Evolutionary conservation across 1,284 basidiomycete species (phyloP).

Genomic region (Omphalotus olearius): DNA sequence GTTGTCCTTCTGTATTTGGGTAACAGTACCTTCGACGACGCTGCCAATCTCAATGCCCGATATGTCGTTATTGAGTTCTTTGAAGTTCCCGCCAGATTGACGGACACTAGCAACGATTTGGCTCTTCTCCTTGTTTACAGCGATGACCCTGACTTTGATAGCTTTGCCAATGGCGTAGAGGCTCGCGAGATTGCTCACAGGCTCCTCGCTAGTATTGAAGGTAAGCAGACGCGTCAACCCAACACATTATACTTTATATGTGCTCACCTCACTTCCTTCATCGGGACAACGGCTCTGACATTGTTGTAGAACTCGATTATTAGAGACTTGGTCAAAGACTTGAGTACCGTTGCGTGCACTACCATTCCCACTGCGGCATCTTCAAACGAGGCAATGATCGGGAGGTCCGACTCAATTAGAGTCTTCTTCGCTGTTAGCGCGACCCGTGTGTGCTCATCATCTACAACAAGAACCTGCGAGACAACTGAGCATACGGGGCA

Average conservation of each 20-base stretch:
- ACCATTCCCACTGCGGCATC: constrained; percentile 73
- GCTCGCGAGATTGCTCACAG: constrained; percentile 59
- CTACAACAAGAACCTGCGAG: constrained; percentile 78
- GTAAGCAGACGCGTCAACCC: background rate
- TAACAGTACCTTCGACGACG: constrained; percentile 64
- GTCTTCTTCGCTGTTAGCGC: constrained; percentile 92
- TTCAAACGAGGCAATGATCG: constrained; percentile 63
- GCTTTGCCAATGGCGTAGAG: constrained; percentile 80
- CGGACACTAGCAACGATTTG: constrained; percentile 86
- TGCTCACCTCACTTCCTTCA: constrained; percentile 74
- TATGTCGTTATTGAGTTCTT: constrained; percentile 53
- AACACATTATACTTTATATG: no score
- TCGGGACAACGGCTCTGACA: constrained; percentile 79
- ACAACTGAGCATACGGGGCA: constrained; percentile 4
- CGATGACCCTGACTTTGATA: constrained; percentile 82
- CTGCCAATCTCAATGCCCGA: constrained; percentile 75
- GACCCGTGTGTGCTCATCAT: constrained; percentile 80
- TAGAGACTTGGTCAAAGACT: constrained; percentile 73
- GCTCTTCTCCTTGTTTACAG: constrained; percentile 58
- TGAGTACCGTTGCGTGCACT: constrained; percentile 83
- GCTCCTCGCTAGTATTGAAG: constrained; percentile 50
- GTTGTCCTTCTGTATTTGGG: constrained; percentile 84
- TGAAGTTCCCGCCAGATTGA: constrained; percentile 64
- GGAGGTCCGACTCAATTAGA: constrained; percentile 77
- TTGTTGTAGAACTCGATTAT: constrained; percentile 92